Conservation (phyloP, 2,329 filamentous ascomycete species). For the Colletotrichum tanaceti region DNA sequence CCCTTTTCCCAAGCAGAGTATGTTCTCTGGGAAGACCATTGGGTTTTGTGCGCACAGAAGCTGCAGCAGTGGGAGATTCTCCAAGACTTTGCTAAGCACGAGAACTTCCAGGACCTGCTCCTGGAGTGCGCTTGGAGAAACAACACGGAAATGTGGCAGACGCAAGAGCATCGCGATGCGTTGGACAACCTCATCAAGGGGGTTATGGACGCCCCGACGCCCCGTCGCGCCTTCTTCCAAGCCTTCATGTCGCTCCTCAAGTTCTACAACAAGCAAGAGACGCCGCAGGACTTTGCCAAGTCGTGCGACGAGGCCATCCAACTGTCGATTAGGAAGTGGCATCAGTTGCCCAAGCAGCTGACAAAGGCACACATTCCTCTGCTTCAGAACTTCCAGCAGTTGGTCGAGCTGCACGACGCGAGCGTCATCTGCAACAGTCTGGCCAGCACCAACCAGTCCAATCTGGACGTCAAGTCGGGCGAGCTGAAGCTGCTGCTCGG, state of each 20-base stretch:
- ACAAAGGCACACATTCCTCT: constrained; percentile 96
- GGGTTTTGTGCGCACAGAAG: constrained; percentile 97
- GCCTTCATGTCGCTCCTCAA: constrained; percentile 98
- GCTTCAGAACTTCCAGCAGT: constrained; percentile 95
- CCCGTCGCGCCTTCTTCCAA: constrained; percentile 94
- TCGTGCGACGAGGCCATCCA: constrained; percentile 98
- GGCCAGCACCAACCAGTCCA: constrained; percentile 82
- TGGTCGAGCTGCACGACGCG: constrained; percentile 97
- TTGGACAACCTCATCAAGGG: constrained; percentile 95
- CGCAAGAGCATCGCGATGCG: constrained; percentile 85
- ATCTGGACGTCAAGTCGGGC: constrained; percentile 93
- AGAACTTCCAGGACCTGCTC: constrained; percentile 96
- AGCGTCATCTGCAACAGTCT: constrained; percentile 96
- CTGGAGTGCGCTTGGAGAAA: constrained; percentile 96
- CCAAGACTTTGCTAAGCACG: constrained; percentile 97
- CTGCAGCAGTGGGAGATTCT: constrained; percentile 99
- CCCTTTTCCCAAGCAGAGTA: constrained; percentile 98
- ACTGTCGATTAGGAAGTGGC: constrained; percentile 97
- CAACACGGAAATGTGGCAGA: constrained; percentile 94
- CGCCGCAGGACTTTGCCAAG: constrained; percentile 82
- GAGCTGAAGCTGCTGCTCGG: constrained; percentile 94
- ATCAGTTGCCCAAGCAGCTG: constrained; percentile 92
- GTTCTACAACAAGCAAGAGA: constrained; percentile 89
- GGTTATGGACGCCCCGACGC: constrained; percentile 96
- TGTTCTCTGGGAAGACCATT: constrained; percentile 99